Evolutionary conservation across 345 rosid species (phyloP).

Genomic region (Linum trigynum): DNA sequence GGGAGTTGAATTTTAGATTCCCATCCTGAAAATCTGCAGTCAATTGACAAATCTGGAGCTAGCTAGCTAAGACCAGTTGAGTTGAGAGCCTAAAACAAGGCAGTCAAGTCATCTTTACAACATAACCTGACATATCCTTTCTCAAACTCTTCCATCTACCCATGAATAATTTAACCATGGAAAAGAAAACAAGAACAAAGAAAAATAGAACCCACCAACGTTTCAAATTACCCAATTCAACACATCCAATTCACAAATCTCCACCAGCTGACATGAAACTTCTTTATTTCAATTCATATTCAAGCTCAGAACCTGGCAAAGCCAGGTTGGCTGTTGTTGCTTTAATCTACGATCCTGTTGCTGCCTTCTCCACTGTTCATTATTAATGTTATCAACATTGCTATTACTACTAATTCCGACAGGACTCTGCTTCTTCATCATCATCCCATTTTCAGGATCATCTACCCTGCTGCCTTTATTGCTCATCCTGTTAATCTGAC

Average conservation of each 20-base stretch:
- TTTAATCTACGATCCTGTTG: constrained; percentile 35
- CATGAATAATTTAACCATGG: neutral
- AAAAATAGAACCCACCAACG: neutral
- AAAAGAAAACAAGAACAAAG: constrained; percentile 4
- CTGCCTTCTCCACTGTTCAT: constrained; percentile 29
- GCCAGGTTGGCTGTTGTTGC: constrained; percentile 59
- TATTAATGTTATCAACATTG: constrained; percentile 30
- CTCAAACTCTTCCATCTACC: neutral
- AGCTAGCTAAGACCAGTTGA: neutral
- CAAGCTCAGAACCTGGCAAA: constrained; percentile 67
- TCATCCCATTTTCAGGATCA: constrained; percentile 17
- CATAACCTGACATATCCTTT: neutral
- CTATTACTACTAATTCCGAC: constrained; percentile 4
- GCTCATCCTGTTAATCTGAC: constrained; percentile 36
- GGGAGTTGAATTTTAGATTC: neutral
- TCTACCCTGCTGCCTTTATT: constrained; percentile 12
- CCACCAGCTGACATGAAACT: constrained; percentile 15
- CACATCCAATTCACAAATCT: constrained; percentile 15
- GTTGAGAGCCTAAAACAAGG: too few relatives aligned
- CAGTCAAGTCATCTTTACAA: neutral
- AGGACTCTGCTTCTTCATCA: constrained; percentile 12
- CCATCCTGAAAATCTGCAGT: neutral
- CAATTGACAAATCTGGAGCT: neutral
- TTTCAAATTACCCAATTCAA: constrained; percentile 10
- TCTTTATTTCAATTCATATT: constrained; percentile 40